Percentiles rank a stretch among this genome's conserved stretches.
Evolutionary conservation across 2,329 filamentous ascomycete genomes (phyloP).

Genomic region (Fusarium sp.): DNA sequence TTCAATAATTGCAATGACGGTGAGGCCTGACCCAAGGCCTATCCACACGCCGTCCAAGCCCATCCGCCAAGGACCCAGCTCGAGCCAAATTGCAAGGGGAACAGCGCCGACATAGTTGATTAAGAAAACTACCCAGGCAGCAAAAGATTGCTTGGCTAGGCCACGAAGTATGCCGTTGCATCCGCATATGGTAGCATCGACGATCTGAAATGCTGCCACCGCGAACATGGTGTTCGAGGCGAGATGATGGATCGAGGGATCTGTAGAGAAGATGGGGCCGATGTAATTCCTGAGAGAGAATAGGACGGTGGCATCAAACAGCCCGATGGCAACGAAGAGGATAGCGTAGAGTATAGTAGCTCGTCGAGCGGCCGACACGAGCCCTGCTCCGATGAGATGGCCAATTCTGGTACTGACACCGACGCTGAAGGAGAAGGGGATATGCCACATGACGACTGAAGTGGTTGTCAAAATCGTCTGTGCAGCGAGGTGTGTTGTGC

Average conservation of each 20-base stretch:
- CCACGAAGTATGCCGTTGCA: conserved; percentile 36
- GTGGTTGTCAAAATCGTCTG: conserved; percentile 60
- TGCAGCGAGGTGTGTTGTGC: conserved; percentile 60
- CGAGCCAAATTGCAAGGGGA: conserved; percentile 30
- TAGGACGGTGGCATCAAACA: conserved; percentile 23
- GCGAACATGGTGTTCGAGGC: conserved; percentile 22
- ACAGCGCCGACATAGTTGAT: conserved; percentile 39
- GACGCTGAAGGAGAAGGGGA: conserved; percentile 61
- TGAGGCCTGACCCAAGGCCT: conserved; percentile 27
- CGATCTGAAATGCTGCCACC: conserved; percentile 22
- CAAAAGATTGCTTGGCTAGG: conserved; percentile 27
- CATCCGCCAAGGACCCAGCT: conserved; percentile 14
- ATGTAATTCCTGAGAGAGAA: conserved; percentile 20
- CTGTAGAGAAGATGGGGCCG: conserved; percentile 25
- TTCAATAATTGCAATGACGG: conserved; percentile 14
- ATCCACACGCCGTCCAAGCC: conserved; percentile 34
- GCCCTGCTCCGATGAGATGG: conserved; percentile 29
- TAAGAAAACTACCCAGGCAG: conserved; percentile 32
- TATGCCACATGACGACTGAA: conserved; percentile 60
- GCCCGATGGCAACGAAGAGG: conserved; percentile 20
- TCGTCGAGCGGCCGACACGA: conserved; percentile 16
- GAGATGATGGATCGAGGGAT: conserved; percentile 14
- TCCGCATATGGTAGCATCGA: conserved; percentile 29
- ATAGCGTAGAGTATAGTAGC: conserved; percentile 26
- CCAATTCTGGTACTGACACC: conserved; percentile 45